Evolutionary conservation across 2,329 filamentous ascomycete genomes (phyloP).

Genomic region (Aureobasidium sp.): DNA sequence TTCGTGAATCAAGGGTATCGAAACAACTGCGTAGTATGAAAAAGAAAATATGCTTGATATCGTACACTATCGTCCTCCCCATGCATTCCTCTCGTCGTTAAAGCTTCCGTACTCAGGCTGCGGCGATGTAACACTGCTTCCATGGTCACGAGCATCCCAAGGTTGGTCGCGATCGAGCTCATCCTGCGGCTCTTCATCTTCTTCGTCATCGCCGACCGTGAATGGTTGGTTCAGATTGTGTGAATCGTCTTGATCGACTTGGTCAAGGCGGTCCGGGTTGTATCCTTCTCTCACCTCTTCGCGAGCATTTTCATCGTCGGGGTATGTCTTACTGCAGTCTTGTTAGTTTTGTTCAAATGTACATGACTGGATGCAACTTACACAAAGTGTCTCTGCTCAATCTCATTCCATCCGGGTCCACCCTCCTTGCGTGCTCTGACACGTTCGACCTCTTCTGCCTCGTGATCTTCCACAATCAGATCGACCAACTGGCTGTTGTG

Average conservation of each 20-base stretch:
- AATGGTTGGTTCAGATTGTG: constrained; percentile 39
- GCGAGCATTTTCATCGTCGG: constrained; percentile 32
- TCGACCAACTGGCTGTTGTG: constrained; percentile 57
- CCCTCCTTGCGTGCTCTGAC: constrained; percentile 55
- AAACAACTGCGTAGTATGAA: neutral
- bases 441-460: constrained; percentile 53
- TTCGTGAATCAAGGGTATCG: neutral
- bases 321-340: constrained; percentile 33
- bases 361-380: constrained; percentile 24
- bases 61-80: constrained; percentile 19
- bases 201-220: constrained; percentile 32
- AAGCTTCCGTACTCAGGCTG: constrained; percentile 33
- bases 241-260: constrained; percentile 32
- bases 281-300: constrained; percentile 48
- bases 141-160: constrained; percentile 32
- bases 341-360: neutral
- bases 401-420: constrained; percentile 51
- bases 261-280: constrained; percentile 39
- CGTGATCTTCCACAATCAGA: constrained; percentile 54
- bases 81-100: constrained; percentile 33
- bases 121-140: constrained; percentile 14
- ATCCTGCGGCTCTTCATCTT: constrained; percentile 24
- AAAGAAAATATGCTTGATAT: neutral
- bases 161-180: constrained; percentile 32
- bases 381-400: constrained; percentile 47